Base-by-base conservation (phyloP, 2,329 filamentous ascomycete genomes). In the Venturia oleaginea region DNA sequence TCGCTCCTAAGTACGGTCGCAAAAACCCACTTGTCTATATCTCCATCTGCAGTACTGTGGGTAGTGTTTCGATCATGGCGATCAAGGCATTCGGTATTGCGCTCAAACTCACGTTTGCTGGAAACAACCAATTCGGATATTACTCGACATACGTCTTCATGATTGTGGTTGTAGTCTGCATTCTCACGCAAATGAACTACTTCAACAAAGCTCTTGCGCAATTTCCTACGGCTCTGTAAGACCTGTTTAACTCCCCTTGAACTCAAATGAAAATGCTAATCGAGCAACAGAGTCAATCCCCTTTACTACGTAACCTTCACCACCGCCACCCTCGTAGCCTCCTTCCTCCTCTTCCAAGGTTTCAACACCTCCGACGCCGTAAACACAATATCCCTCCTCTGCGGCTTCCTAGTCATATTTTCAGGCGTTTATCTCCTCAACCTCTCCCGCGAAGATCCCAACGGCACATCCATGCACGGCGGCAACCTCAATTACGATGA, bases 161-260 rank as follows among this genome's bases (percentile, higher is more conserved):
- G 77, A 97, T 99, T 69, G 85, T 97, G 68, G 94, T 92, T 0
- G 82, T 83, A 3, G 91, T 97, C 68, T 99, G 94, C 80, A 97
- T 99, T 73, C 76, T 99, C 69, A 97, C 92, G 10, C 94, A 99
- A 81, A 97, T 99, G 94, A 99, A 99, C 77, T 99, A 99, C 77
- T 96, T 99, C 78, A 99, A 99, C 82, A 99, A 99, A 78, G 94
- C 94, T 8, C 80, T 99, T 66, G 95, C 91, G 76, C 92, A 95
- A 72, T 99, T 97, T 78, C 93, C 91, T 37, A 97, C 94, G 38
- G 96, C 95, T 71, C 96, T 99, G 92, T 96, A 83, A 75, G 90
- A 80, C 59, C 24, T 48, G 40, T n/a, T n/a, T 13, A 3, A 4
- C 8, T 8, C 19, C 24, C 8, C 3, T 17, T 19, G n/a, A 11